phyloP scores from a whole-genome alignment of 352 stramenopile species.

The Phytophthora rubi region DNA sequence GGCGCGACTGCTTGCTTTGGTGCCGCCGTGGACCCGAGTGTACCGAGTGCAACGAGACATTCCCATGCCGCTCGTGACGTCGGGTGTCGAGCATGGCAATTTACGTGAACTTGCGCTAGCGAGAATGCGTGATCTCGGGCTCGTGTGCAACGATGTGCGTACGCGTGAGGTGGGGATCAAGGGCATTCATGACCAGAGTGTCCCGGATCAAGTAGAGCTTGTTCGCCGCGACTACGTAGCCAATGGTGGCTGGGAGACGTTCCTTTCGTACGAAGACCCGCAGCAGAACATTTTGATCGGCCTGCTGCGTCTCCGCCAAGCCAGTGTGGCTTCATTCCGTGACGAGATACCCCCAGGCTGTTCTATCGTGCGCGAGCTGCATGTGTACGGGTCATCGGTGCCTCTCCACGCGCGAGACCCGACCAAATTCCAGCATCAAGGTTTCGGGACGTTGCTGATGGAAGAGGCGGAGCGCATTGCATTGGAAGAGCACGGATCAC shows the following conservation, averaged over 20 bases:
- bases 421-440: constrained; percentile 97
- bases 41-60: constrained; percentile 98
- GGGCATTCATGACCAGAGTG: constrained; percentile 94
- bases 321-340: constrained; percentile 82
- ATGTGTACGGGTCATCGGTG: constrained; percentile 98
- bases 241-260: constrained; percentile 97
- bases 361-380: constrained; percentile 91
- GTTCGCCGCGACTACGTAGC: constrained; percentile 95
- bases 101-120: constrained; percentile 93
- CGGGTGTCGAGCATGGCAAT: constrained; percentile 96
- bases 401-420: constrained; percentile 94
- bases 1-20: constrained; percentile 92
- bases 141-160: constrained; percentile 95
- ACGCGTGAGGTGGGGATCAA: constrained; percentile 97
- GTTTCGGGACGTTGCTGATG: constrained; percentile 97
- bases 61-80: constrained; percentile 97
- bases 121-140: constrained; percentile 92
- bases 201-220: constrained; percentile 96
- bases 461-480: constrained; percentile 97
- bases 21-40: constrained; percentile 96
- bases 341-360: constrained; percentile 71
- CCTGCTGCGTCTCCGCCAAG: constrained; percentile 93
- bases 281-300: constrained; percentile 97
- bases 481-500: constrained; percentile 93
- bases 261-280: constrained; percentile 96